These are phyloP conservation scores for Metschnikowia lunata DNA, from an alignment of 805 yeast species.

Conservation along the genomic window DNA sequence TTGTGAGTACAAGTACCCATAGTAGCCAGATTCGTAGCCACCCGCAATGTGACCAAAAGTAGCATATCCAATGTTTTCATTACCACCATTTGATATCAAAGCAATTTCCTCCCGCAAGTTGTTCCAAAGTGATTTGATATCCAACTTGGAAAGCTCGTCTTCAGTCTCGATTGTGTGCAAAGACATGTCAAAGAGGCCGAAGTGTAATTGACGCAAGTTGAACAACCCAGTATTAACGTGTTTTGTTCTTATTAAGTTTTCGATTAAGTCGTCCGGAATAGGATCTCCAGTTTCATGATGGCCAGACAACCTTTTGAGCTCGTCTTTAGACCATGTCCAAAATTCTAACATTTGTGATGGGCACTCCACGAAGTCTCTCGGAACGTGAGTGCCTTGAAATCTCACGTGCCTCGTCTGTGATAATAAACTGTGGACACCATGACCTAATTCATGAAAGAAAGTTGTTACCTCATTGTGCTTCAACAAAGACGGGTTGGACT, in stretches of 20 bases:
- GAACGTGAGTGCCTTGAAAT: slow-evolving; percentile 74
- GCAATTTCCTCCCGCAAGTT: slow-evolving; percentile 59
- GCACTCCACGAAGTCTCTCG: slow-evolving; percentile 86
- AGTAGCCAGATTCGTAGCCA: slow-evolving; percentile 83
- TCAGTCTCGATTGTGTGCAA: slow-evolving; percentile 50
- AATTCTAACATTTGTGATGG: slow-evolving; percentile 88
- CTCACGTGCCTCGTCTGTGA: slow-evolving; percentile 61
- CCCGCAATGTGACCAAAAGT: slow-evolving; percentile 78
- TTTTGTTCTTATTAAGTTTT: slow-evolving; percentile 18
- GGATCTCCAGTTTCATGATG: slow-evolving; percentile 62
- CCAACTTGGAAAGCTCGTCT: slow-evolving; percentile 42
- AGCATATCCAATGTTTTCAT: slow-evolving; percentile 60
- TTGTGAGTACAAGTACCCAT: slow-evolving; percentile 82
- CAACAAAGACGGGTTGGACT: slow-evolving; percentile 65
- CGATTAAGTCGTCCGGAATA: slow-evolving; percentile 41
- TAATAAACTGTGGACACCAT: slow-evolving; percentile 76
- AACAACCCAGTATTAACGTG: slow-evolving; percentile 67
- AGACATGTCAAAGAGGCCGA: slow-evolving; percentile 72
- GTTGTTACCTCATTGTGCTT: slow-evolving; percentile 78
- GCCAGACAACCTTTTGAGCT: slow-evolving; percentile 53
- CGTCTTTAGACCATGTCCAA: slow-evolving; percentile 76
- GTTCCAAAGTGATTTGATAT: slow-evolving; percentile 61
- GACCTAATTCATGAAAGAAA: slow-evolving; percentile 87
- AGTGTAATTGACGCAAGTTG: slow-evolving; percentile 72
- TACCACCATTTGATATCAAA: slow-evolving; percentile 52